Evolutionary conservation across 1,284 basidiomycete genomes (phyloP), one percentile per base, ranked within the genome.

Genomic region (Tausonia pullulans): DNA sequence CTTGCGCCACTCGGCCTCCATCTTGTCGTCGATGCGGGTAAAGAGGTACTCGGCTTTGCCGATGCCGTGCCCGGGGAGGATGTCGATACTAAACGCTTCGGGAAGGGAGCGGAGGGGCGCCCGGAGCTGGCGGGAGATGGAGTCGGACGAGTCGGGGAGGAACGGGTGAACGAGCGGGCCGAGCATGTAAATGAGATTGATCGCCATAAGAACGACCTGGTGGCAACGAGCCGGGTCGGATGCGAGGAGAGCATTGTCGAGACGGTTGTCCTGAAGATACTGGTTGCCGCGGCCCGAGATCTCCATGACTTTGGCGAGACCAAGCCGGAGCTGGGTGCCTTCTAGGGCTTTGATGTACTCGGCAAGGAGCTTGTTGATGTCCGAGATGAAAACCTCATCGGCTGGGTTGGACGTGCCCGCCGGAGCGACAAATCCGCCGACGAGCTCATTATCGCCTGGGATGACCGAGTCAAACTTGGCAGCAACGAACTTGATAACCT

Each of bases 141-240:
- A 81, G 27, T 85, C 84, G 41, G 87, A 84, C 0, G 90, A 95
- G 40, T 85, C 82, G 50, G 96, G 96, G 94, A 99, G 98, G 84
- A 93, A 99, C 0, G 96, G 95, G 74, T 94, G 88, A 69, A 92
- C 78, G 69, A 96, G 79, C 45, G 86, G 86, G 10, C 90, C 88
- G 65, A 99, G 82, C 44, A 87, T 77, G 76, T 96, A 98, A 75
- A 98, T 96, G 70, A 99, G 80, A 78, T 98, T 98, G 75, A 93
- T 77, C 39, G 92, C 88, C 66, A 94, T 86, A 56, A 90, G 85
- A 68, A 98, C 80, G 68, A 98, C 92, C 72, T 90, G 87, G 5
- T 88, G 92, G 71, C 93, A 96, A 67, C 92, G 86, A 68, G 82
- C 81, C 0, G 91, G 90, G 68, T 89, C 81, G 70, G 87, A 84